Conservation (phyloP, 2,329 filamentous ascomycete species). For the Xylaria sp. region DNA sequence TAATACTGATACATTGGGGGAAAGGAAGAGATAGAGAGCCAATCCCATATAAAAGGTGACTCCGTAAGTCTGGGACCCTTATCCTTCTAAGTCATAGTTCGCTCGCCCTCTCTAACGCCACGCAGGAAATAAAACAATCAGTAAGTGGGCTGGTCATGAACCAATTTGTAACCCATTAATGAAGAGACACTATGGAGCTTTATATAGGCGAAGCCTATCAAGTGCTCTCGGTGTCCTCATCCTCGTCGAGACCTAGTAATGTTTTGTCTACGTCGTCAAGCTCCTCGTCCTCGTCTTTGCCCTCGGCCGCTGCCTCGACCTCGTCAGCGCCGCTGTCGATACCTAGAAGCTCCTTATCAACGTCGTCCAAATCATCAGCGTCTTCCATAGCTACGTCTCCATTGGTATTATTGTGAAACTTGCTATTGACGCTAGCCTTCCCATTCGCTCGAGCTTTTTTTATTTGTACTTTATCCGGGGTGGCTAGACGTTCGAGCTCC, state of each 20-base stretch:
- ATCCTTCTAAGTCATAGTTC: slow-evolving; percentile 15
- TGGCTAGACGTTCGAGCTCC: slow-evolving; percentile 34
- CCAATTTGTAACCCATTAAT: slow-evolving; percentile 13
- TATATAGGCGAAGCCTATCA: slow-evolving; percentile 30
- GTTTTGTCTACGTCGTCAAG: slow-evolving; percentile 50
- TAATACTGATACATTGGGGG: slow-evolving; percentile 27
- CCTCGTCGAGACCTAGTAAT: slow-evolving; percentile 49
- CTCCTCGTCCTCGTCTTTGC: slow-evolving; percentile 60
- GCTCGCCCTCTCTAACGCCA: slow-evolving; percentile 34
- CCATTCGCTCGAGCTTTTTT: slow-evolving; percentile 48
- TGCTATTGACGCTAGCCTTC: slow-evolving; percentile 49
- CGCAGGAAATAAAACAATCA: slow-evolving; percentile 28
- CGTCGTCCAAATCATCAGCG: slow-evolving; percentile 65
- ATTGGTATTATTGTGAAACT: slow-evolving; percentile 46
- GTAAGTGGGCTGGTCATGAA: slow-evolving; percentile 15
- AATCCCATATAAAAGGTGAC: slow-evolving; percentile 22
- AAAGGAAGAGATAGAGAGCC: slow-evolving; percentile 7
- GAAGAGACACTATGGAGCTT: slow-evolving; percentile 11
- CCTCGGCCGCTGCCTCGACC: slow-evolving; percentile 43
- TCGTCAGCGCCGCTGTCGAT: slow-evolving; percentile 59
- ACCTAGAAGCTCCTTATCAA: slow-evolving; percentile 63
- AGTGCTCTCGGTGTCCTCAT: slow-evolving; percentile 47
- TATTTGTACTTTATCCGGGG: slow-evolving; percentile 40
- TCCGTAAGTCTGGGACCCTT: background rate
- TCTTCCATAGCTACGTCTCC: slow-evolving; percentile 60